A percentile compares a stretch with the other conserved stretches of the same genome.
Conservation (phyloP, 345 rosid species). For the Populus simonii region DNA sequence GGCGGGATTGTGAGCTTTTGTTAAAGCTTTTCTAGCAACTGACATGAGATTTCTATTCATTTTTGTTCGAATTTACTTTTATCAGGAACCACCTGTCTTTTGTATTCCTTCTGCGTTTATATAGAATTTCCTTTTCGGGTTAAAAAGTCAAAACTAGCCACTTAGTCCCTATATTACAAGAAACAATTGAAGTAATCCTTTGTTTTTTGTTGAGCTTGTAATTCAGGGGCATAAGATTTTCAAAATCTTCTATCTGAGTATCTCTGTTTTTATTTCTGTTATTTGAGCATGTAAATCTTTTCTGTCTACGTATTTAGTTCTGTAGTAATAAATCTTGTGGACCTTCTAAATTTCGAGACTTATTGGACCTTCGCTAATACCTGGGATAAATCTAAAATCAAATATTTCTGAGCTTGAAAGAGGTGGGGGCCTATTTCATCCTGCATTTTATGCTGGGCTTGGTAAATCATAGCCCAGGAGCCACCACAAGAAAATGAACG, state of each 20-base stretch:
- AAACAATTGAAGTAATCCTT: neutral
- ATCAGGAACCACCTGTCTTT: neutral
- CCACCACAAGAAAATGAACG: neutral
- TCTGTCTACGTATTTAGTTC: too few relatives aligned
- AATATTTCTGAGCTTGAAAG: neutral
- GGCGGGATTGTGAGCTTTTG: slow-evolving; percentile 14
- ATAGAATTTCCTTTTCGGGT: too few relatives aligned
- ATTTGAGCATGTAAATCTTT: too few relatives aligned
- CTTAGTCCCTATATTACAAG: neutral
- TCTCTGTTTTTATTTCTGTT: too few relatives aligned
- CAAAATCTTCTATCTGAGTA: neutral
- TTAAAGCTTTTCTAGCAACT: slow-evolving; percentile 23
- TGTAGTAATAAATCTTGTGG: too few relatives aligned
- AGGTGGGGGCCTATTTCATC: neutral
- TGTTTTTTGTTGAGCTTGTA: neutral
- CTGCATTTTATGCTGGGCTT: neutral
- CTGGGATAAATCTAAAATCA: neutral
- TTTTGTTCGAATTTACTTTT: neutral
- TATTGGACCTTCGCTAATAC: neutral
- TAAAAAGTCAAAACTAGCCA: neutral
- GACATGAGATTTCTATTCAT: slow-evolving; percentile 24
- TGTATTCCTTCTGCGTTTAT: neutral
- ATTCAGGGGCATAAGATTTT: neutral
- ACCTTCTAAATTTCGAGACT: too few relatives aligned
- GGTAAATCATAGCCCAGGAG: neutral